phyloP scores from a whole-genome alignment of 805 yeast species.

The Barnettozyma vustinii region DNA sequence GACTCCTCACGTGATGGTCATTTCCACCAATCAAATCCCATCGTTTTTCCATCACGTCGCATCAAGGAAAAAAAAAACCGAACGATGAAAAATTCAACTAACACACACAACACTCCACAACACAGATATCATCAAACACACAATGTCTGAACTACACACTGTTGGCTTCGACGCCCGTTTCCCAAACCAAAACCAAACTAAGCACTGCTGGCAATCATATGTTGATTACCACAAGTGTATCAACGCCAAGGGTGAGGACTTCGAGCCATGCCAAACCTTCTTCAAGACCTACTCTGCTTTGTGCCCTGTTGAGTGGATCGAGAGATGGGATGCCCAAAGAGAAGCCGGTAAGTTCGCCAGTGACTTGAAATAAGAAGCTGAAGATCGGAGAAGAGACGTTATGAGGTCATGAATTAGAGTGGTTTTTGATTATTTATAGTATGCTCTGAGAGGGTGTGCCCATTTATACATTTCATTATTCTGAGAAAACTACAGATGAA shows the following conservation, averaged over 20 bases:
- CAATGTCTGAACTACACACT: conserved; percentile 40
- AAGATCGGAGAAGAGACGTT: neutral
- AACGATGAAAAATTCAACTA: conserved; percentile 5
- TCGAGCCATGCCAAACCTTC: conserved; percentile 95
- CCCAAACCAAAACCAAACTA: conserved; percentile 96
- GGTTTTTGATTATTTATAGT: conserved; percentile 2
- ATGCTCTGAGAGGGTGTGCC: neutral
- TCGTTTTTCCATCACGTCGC: neutral
- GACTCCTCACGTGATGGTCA: neutral
- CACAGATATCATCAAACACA: neutral
- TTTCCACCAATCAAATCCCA: conserved; percentile 8
- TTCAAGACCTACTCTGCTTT: conserved; percentile 83
- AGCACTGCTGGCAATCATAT: conserved; percentile 97
- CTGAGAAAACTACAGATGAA: neutral
- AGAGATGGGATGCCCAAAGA: conserved; percentile 86
- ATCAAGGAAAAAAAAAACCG: conserved; percentile 7
- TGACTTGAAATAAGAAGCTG: conserved; percentile 30
- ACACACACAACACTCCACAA: neutral
- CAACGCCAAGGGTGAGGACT: conserved; percentile 95
- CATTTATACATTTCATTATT: conserved; percentile 2
- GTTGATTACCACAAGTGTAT: conserved; percentile 98
- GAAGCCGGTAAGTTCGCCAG: conserved; percentile 52
- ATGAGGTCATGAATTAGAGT: conserved; percentile 2
- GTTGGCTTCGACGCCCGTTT: conserved; percentile 88
- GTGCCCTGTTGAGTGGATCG: conserved; percentile 83